phyloP scores from a whole-genome alignment of 768 basidiomycete species.

The Suillus paluster region DNA sequence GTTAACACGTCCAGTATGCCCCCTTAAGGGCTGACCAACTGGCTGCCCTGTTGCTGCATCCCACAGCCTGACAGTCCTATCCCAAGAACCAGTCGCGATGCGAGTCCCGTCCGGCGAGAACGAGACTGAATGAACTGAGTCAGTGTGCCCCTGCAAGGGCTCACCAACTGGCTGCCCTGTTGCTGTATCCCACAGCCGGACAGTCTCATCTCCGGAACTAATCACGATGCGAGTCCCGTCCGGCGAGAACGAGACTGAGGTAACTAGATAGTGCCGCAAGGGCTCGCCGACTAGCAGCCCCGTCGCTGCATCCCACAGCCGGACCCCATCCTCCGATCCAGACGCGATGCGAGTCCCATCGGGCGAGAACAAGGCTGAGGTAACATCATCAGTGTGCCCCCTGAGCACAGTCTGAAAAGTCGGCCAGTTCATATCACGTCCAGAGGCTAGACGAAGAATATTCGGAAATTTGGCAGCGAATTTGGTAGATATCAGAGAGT shows the following conservation, averaged over 20 bases:
- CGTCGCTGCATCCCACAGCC: conserved; percentile 3
- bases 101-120: no score
- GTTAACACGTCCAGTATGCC: no score
- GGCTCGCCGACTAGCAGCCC: not conserved
- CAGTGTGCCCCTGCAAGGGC: no score
- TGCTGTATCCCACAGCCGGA: no score
- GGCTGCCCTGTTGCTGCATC: no score
- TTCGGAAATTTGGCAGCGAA: not conserved
- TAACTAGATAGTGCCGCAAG: not conserved
- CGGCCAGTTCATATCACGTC: conserved; percentile 19
- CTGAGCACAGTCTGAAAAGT: conserved; percentile 17
- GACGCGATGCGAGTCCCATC: not conserved
- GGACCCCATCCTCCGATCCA: not conserved
- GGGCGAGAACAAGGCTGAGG: conserved; percentile 1
- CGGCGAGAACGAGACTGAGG: conserved; percentile 1
- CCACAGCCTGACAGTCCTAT: no score
- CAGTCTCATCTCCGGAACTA: no score
- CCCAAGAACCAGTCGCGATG: no score
- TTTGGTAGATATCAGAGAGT: conserved; percentile 21
- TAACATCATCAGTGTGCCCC: not conserved
- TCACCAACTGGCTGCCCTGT: no score
- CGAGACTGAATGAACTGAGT: no score
- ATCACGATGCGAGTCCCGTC: no score
- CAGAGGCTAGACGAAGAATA: conserved; percentile 2
- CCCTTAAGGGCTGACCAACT: no score